A percentile compares a stretch with the other conserved stretches of the same genome.
These are phyloP conservation scores for Trichoderma endophyticum DNA, from an alignment of 2,329 filamentous ascomycete species.

Conservation along the genomic window DNA sequence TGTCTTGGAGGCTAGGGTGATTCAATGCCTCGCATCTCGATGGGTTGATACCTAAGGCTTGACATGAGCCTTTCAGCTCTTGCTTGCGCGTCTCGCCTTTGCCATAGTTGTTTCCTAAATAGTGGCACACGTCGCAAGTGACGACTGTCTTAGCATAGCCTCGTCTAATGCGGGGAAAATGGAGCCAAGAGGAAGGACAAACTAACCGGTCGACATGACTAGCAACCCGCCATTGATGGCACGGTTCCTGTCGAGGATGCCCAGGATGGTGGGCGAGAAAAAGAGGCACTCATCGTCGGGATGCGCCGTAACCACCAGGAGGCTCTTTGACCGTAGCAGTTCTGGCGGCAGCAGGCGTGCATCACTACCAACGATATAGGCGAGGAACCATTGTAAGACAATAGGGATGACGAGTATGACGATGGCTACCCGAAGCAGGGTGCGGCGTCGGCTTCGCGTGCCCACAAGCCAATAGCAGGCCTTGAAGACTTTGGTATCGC, in stretches of 20 bases:
- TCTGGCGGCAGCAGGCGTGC: conserved; percentile 35
- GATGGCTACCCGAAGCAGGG: conserved; percentile 20
- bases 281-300: conserved; percentile 40
- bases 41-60: conserved; percentile 29
- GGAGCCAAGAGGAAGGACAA: not conserved
- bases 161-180: not conserved
- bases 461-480: conserved; percentile 22
- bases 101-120: conserved; percentile 31
- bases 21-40: conserved; percentile 33
- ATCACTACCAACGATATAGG: conserved; percentile 36
- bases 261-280: conserved; percentile 32
- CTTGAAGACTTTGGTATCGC: not conserved
- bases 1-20: conserved; percentile 36
- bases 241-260: conserved; percentile 30
- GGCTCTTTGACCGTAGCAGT: conserved; percentile 33
- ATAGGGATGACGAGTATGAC: conserved; percentile 26
- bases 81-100: conserved; percentile 28
- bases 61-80: conserved; percentile 32
- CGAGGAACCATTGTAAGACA: conserved; percentile 36
- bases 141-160: conserved; percentile 1
- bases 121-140: not conserved
- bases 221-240: conserved; percentile 26
- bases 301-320: conserved; percentile 39
- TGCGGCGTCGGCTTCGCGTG: conserved; percentile 23
- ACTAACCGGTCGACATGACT: conserved; percentile 33